Percentiles rank a stretch among this genome's conserved stretches.
These are phyloP conservation scores for Yamadazyma oceani DNA, from an alignment of 1,139 yeast species.

Conservation along the genomic window DNA sequence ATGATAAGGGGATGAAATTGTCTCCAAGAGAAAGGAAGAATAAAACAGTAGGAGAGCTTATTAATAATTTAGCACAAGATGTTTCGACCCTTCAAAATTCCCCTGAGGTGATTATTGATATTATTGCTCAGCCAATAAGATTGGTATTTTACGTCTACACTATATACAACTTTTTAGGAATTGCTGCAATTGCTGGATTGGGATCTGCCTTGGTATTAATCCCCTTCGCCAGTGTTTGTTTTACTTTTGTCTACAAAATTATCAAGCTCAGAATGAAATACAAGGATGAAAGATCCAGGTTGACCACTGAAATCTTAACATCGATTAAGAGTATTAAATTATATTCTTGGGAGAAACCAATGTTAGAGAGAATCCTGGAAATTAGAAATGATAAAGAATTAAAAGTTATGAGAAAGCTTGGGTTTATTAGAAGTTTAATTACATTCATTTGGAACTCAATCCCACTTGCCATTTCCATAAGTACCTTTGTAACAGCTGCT, in stretches of 20 bases:
- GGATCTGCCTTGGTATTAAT: constrained; percentile 32
- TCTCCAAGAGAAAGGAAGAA: constrained; percentile 38
- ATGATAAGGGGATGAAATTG: constrained; percentile 34
- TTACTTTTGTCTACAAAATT: constrained; percentile 26
- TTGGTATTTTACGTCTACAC: constrained; percentile 28
- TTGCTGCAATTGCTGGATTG: constrained; percentile 38
- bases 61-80: constrained; percentile 41
- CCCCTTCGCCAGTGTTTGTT: constrained; percentile 34
- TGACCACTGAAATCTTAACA: constrained; percentile 40
- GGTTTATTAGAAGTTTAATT: constrained; percentile 31
- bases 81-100: constrained; percentile 24
- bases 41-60: constrained; percentile 43
- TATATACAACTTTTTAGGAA: constrained; percentile 30
- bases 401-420: constrained; percentile 27
- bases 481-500: constrained; percentile 31
- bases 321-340: constrained; percentile 42
- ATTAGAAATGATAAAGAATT: constrained; percentile 41
- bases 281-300: constrained; percentile 38
- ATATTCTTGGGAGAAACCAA: constrained; percentile 43
- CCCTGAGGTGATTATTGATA: constrained; percentile 26
- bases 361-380: constrained; percentile 32
- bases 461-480: constrained; percentile 37
- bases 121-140: constrained; percentile 31
- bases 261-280: constrained; percentile 28
- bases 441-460: constrained; percentile 38